Evolutionary conservation across 164 flowering plant genomes (phyloP), one percentile per base, ranked within the genome.

Genomic region (Stephania yunnanensis): DNA sequence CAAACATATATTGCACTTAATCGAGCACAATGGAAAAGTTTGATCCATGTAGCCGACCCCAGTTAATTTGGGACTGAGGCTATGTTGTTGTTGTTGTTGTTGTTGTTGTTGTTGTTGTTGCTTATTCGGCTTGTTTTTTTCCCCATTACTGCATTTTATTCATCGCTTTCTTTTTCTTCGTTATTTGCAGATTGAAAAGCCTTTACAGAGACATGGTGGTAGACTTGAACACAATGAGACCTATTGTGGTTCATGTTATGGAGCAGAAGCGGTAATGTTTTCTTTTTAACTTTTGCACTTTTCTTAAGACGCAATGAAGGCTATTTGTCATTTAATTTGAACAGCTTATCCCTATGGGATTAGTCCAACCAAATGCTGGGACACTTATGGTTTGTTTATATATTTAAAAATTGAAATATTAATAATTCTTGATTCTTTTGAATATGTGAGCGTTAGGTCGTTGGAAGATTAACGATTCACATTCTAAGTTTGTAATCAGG

Each of bases 181-280:
- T 13, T 29, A 19, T 61, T n/a, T 25, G 20, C 91, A 93, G 98
- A 88, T 93, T 77, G 98, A 93, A 64, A 91, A 85, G 78, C 98
- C 98, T 76, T 81, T 93, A 72, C 98, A 93, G 77, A 91, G 82
- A 77, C 94, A 93, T 87, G 98, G 98, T 75, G 98, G 98, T 73
- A 87, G 98, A 83, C 92, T 93, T 75, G 98, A 93, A 80, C 94
- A 93, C 81, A 93, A 93, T 84, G 98, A 93, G 78, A 89, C 93
- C 67, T 93, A 93, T 63, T 93, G 98, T 80, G 98, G 98, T 79
- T 93, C 98, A 68, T 93, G 98, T 78, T 93, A 55, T 85, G 98
- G 98, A 74, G 96, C 98, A 46, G 96, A 93, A 85, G 69, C 77
- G 82, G 97, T 91, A 88, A 36, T 71, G 85, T 55, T 61, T 69